Base-by-base conservation (phyloP, 768 basidiomycete genomes). In the Phylloporus scabripes region DNA sequence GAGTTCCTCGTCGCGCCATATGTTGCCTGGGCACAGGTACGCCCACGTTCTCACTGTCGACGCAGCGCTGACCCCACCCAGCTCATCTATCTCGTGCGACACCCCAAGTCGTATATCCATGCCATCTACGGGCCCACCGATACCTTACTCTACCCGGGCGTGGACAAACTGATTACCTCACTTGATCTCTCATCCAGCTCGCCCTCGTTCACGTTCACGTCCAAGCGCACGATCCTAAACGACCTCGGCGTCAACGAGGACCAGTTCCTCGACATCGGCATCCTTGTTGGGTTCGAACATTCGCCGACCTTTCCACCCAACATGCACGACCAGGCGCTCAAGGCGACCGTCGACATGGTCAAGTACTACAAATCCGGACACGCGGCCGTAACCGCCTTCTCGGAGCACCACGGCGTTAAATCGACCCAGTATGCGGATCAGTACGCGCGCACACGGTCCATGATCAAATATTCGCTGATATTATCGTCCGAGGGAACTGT, bases 1-100 rank as follows among this genome's bases (percentile, higher is more conserved):
- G 95, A 98, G 70, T 98, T 93, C 64, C 78, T 98, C 41, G 84
- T 97, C 51, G 94, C 96, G 40, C 96, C 96, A 10, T 98, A 98
- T 69, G 74, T 91, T 46, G 86, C 93, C 31, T 92, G 90, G 85
- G 88, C 95, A 39, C 95, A 98, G 81, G 94, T 94, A 63, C 59
- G 41, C 7, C n/a, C 41, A 86, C 75, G 37, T 32, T 48, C 41
- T 40, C 34, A 17, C 46, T 51, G 29, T 43, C 12, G 29, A 29
- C 15, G 1, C 26, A 7, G 5, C 3, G 21, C 51, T 66, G 20
- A 67, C 24, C 10, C n/a, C 12, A 6, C 54, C 31, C 61, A 97
- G 93, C 76, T 99, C 64, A 87, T 94, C 56, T 98, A 97, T 73
- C 82, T 99, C 32, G 86, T 92, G 68, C 84, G 90, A 46, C 95